Conservation (phyloP, 2,329 filamentous ascomycete genomes). For the Colletotrichum salicis region DNA sequence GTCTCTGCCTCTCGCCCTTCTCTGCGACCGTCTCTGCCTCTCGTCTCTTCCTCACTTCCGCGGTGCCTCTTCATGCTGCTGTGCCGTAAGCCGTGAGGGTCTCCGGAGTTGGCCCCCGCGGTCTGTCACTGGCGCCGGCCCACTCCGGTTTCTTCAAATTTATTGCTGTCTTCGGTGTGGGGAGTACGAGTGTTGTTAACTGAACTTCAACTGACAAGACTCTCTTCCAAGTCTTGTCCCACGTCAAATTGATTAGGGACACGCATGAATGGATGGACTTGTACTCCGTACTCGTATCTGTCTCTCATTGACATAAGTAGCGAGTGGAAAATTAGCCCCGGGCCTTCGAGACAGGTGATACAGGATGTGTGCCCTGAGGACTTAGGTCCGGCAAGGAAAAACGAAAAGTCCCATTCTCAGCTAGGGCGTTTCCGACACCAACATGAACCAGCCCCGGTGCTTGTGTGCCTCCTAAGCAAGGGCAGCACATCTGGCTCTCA, state of each 20-base stretch:
- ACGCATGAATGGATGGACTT: neutral
- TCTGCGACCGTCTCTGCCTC: neutral
- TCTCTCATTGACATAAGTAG: too few species aligned
- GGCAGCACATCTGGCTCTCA: neutral
- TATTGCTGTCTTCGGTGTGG: slow-evolving; percentile 8
- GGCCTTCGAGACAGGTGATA: too few species aligned
- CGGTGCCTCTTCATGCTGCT: neutral
- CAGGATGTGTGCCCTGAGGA: neutral
- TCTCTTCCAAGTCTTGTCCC: slow-evolving; percentile 8
- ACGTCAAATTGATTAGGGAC: slow-evolving; percentile 23
- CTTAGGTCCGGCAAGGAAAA: neutral
- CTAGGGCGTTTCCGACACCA: neutral
- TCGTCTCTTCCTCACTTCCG: neutral
- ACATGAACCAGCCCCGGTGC: too few species aligned
- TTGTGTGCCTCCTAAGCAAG: too few species aligned
- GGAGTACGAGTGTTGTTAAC: neutral
- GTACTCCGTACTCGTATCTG: slow-evolving; percentile 13
- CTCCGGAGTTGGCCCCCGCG: neutral
- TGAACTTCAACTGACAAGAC: neutral
- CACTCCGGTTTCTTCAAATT: neutral
- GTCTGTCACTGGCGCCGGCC: neutral
- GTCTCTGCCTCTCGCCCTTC: neutral
- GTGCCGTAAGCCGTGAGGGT: neutral
- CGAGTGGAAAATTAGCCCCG: too few species aligned
- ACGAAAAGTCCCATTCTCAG: neutral